Evolutionary conservation across 768 basidiomycete species (phyloP).

Genomic region (Tricholoma saponaceum): DNA sequence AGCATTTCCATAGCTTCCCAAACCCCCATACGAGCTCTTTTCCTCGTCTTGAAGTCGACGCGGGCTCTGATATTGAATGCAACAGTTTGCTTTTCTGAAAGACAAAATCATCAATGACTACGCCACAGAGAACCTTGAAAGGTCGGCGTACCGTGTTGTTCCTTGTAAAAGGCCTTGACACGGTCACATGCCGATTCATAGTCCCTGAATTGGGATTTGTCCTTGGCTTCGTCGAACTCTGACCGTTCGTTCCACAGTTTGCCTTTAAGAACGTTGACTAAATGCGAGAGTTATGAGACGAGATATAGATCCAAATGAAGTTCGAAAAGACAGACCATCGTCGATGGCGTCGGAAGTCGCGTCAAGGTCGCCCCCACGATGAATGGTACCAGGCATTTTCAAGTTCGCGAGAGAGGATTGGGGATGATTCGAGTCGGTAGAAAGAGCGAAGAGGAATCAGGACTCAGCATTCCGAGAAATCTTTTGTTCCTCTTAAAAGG

Average conservation of each 20-base stretch:
- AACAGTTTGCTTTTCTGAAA: conserved; percentile 79
- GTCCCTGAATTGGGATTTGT: conserved; percentile 67
- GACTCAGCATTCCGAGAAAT: background rate
- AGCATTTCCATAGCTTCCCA: conserved; percentile 89
- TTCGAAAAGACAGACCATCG: conserved; percentile 28
- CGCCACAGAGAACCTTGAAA: background rate
- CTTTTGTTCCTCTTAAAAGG: conserved; percentile 3
- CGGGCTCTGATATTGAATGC: conserved; percentile 80
- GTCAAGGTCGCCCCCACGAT: conserved; percentile 34
- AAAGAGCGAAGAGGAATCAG: background rate
- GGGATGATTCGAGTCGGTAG: background rate
- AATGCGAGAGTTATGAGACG: background rate
- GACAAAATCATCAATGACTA: background rate
- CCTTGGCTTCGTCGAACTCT: conserved; percentile 55
- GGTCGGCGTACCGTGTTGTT: conserved; percentile 59
- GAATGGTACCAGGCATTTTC: conserved; percentile 23
- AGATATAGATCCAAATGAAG: background rate
- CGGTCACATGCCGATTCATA: conserved; percentile 75
- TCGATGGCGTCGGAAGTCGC: conserved; percentile 45
- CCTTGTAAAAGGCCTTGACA: conserved; percentile 73
- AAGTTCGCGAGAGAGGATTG: conserved; percentile 8
- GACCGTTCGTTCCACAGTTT: conserved; percentile 55
- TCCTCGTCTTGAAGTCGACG: conserved; percentile 63
- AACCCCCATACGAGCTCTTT: conserved; percentile 73
- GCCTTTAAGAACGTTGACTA: conserved; percentile 70